These are phyloP conservation scores for Phytophthora sojae DNA, from an alignment of 352 stramenopile genomes.

Conservation along the genomic window DNA sequence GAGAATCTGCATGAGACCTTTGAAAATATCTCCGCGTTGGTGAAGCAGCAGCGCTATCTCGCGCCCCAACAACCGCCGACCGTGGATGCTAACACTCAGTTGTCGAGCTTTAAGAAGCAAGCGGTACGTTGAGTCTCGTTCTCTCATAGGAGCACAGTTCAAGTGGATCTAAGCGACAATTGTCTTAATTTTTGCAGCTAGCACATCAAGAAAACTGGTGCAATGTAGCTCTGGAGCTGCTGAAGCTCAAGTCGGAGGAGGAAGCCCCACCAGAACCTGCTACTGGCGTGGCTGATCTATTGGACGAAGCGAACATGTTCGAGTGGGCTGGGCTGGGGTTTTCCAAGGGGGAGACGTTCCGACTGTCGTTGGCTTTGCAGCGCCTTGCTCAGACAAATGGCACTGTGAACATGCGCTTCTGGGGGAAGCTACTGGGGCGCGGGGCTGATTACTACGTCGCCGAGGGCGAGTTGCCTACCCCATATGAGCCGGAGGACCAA, in stretches of 20 bases:
- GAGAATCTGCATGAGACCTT: slow-evolving; percentile 89
- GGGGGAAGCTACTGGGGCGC: slow-evolving; percentile 86
- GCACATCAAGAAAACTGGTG: slow-evolving; percentile 69
- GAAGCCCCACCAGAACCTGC: slow-evolving; percentile 50
- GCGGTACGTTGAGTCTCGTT: slow-evolving; percentile 46
- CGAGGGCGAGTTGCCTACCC: slow-evolving; percentile 67
- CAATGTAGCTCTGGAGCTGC: slow-evolving; percentile 63
- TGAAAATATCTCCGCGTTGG: slow-evolving; percentile 85
- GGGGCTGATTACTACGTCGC: slow-evolving; percentile 86
- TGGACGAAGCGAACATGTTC: slow-evolving; percentile 88
- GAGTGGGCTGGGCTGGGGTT: slow-evolving; percentile 83
- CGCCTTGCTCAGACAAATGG: slow-evolving; percentile 60
- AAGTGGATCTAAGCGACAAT: not conserved
- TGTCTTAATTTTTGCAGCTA: slow-evolving; percentile 40
- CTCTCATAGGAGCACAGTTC: not conserved
- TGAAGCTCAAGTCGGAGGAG: slow-evolving; percentile 63
- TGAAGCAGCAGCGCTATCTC: slow-evolving; percentile 85
- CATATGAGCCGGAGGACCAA: slow-evolving; percentile 68
- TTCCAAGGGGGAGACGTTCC: slow-evolving; percentile 78
- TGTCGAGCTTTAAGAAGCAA: slow-evolving; percentile 57
- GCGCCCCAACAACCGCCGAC: slow-evolving; percentile 40
- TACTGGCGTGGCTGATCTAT: slow-evolving; percentile 61
- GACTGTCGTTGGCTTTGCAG: slow-evolving; percentile 69
- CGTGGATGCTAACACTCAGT: slow-evolving; percentile 26
- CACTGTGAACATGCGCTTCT: slow-evolving; percentile 85